A percentile compares a stretch with the other conserved stretches of the same genome.
phyloP scores from a whole-genome alignment of 179 eudicot genomes.

The Gypsophila paniculata region DNA sequence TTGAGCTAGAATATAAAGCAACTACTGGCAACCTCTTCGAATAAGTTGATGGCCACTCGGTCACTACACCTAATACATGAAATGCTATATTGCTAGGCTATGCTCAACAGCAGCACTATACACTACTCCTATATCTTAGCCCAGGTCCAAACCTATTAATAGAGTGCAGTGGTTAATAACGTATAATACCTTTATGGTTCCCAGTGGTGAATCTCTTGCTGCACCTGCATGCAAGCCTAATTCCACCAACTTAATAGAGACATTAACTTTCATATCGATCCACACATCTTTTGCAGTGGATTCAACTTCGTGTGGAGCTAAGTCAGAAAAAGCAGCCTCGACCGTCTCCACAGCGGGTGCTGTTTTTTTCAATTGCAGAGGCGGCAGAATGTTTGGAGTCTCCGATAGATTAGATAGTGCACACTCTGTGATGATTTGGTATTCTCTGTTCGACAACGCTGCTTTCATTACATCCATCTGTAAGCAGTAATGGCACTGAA shows the following conservation, averaged over 20 bases:
- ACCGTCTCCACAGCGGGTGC: constrained; percentile 30
- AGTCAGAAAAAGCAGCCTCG: constrained; percentile 33
- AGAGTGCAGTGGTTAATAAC: neutral
- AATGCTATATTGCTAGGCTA: neutral
- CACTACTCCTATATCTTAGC: neutral
- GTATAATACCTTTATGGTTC: constrained; percentile 66
- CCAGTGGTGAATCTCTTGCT: constrained; percentile 71
- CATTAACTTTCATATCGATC: constrained; percentile 62
- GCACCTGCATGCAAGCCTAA: constrained; percentile 69
- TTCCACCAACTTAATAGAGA: constrained; percentile 70
- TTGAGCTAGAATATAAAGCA: neutral
- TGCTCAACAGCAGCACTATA: neutral
- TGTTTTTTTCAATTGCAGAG: constrained; percentile 35
- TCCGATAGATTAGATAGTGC: constrained; percentile 81
- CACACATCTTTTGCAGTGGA: constrained; percentile 37
- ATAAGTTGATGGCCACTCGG: neutral
- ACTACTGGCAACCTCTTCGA: neutral
- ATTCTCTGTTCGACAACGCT: constrained; percentile 74
- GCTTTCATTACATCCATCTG: constrained; percentile 88
- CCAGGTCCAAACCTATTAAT: neutral
- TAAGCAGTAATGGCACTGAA: constrained; percentile 22
- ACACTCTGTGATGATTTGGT: constrained; percentile 89
- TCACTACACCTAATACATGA: neutral
- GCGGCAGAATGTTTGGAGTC: constrained; percentile 64
- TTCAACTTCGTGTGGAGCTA: constrained; percentile 39